A percentile compares a stretch with the other conserved stretches of the same genome.
phyloP scores from a whole-genome alignment of 495 filamentous ascomycete species.

The Aspergillus funiculosus region DNA sequence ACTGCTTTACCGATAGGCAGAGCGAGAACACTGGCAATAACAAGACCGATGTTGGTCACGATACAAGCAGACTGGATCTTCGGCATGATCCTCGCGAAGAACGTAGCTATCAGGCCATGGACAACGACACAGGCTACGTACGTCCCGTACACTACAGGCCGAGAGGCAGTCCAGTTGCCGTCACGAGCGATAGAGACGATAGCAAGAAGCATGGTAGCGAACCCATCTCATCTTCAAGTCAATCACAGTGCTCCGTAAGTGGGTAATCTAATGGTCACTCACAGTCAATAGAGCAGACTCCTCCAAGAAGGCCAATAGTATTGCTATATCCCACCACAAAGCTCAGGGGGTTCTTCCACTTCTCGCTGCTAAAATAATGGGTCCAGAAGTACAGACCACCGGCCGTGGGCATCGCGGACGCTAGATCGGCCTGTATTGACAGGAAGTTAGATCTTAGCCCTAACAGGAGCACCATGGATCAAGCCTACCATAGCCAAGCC shows the following conservation, averaged over 20 bases:
- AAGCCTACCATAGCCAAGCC: slow-evolving; percentile 55
- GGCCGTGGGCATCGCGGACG: slow-evolving; percentile 62
- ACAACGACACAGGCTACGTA: slow-evolving; percentile 53
- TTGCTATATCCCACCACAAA: slow-evolving; percentile 69
- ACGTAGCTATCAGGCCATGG: slow-evolving; percentile 55
- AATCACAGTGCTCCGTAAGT: background rate
- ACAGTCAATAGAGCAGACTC: slow-evolving; percentile 57
- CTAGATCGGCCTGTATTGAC: slow-evolving; percentile 63
- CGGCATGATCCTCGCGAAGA: slow-evolving; percentile 56
- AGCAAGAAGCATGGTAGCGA: slow-evolving; percentile 49
- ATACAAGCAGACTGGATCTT: slow-evolving; percentile 60
- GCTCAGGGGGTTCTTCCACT: slow-evolving; percentile 56
- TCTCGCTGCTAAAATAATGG: slow-evolving; percentile 56
- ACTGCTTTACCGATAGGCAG: slow-evolving; percentile 51
- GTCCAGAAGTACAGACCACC: slow-evolving; percentile 71
- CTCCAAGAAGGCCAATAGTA: slow-evolving; percentile 58
- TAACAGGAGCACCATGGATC: background rate
- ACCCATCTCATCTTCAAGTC: slow-evolving; percentile 33
- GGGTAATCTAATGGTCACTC: background rate
- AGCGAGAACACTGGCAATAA: slow-evolving; percentile 57
- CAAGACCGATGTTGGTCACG: slow-evolving; percentile 56
- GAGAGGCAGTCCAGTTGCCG: slow-evolving; percentile 55
- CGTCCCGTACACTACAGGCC: slow-evolving; percentile 55
- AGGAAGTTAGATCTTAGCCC: background rate
- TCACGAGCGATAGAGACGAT: slow-evolving; percentile 58